phyloP scores from a whole-genome alignment of 2,329 filamentous ascomycete genomes.

The Colletotrichum abscissum region DNA sequence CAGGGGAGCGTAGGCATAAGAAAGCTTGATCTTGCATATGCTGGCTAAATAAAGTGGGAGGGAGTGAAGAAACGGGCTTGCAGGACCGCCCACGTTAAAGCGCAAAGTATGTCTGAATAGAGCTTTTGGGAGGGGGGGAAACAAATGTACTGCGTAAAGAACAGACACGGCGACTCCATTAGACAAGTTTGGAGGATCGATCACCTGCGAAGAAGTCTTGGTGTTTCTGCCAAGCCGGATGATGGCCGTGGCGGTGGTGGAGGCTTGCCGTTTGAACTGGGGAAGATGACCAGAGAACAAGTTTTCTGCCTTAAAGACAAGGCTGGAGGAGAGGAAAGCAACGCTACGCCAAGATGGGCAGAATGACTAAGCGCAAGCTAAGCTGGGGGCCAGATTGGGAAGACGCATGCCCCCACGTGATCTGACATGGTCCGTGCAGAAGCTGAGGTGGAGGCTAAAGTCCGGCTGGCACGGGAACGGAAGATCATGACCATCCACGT shows the following conservation, averaged over 20 bases:
- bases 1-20: background rate
- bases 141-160: background rate
- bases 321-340: background rate
- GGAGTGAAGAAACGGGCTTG: background rate
- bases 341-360: background rate
- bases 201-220: background rate
- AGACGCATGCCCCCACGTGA: slow-evolving; percentile 18
- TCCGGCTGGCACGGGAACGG: slow-evolving; percentile 6
- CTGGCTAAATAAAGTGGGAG: background rate
- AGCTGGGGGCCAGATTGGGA: background rate
- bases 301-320: background rate
- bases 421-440: background rate
- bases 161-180: background rate
- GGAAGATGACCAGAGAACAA: background rate
- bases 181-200: slow-evolving; percentile 1
- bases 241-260: background rate
- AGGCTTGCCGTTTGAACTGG: background rate
- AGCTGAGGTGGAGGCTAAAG: background rate
- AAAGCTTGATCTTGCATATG: slow-evolving; percentile 19
- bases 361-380: background rate
- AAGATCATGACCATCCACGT: background rate
- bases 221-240: slow-evolving; percentile 30
- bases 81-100: background rate
- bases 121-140: background rate
- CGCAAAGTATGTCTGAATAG: background rate